phyloP scores from a whole-genome alignment of 306 rosid species.

The Gastrolobium bilobum region DNA sequence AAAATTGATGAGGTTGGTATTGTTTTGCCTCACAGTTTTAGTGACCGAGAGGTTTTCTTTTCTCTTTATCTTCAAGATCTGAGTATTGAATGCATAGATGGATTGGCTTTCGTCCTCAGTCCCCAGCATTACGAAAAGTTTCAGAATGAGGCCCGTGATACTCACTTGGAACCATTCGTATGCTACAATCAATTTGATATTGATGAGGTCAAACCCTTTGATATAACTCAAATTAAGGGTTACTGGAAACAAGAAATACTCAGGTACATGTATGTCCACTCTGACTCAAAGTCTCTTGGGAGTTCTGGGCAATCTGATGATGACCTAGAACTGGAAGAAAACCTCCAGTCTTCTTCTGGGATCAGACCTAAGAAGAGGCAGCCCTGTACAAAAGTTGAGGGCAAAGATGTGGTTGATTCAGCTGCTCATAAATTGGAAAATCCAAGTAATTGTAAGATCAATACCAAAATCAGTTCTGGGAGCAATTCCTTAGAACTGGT shows the following conservation, averaged over 20 bases:
- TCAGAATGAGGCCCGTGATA: constrained; percentile 63
- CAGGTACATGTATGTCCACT: constrained; percentile 59
- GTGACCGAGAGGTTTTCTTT: constrained; percentile 94
- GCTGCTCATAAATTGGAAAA: constrained; percentile 31
- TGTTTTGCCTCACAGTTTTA: constrained; percentile 80
- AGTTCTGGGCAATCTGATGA: constrained; percentile 59
- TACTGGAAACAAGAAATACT: constrained; percentile 91
- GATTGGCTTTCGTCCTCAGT: constrained; percentile 86
- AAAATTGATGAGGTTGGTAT: constrained; percentile 97
- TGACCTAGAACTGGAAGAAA: constrained; percentile 55
- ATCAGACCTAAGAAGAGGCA: constrained; percentile 75
- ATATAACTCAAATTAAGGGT: constrained; percentile 82
- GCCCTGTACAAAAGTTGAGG: constrained; percentile 46
- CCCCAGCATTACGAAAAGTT: constrained; percentile 78
- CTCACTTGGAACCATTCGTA: constrained; percentile 67
- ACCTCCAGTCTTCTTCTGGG: constrained; percentile 35
- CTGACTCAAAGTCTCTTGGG: constrained; percentile 57
- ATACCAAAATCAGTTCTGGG: constrained; percentile 44
- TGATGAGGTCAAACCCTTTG: constrained; percentile 75
- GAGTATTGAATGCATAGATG: constrained; percentile 98
- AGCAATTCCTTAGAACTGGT: constrained; percentile 36
- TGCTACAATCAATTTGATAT: constrained; percentile 73
- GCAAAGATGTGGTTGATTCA: constrained; percentile 44
- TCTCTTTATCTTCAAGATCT: constrained; percentile 98
- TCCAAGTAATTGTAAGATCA: constrained; percentile 25